Percentiles rank a stretch among this genome's conserved stretches.
These are phyloP conservation scores for Aphanomyces astaci DNA, from an alignment of 352 stramenopile species.

Conservation along the genomic window DNA sequence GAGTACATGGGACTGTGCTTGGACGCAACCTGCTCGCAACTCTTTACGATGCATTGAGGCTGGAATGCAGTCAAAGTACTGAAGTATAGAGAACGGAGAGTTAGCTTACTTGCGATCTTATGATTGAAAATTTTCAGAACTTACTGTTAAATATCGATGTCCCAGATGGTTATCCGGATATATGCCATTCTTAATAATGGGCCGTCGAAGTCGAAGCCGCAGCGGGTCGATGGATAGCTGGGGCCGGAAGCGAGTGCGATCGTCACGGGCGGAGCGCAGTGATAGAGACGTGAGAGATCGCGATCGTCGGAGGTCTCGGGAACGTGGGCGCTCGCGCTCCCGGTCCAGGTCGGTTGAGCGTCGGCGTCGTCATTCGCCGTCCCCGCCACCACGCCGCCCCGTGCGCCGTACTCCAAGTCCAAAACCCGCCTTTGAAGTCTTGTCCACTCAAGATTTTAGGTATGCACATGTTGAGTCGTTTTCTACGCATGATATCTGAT, in stretches of 20 bases:
- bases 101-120: too few species aligned
- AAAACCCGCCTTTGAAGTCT: constrained; percentile 1
- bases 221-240: constrained; percentile 62
- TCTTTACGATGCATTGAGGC: background rate
- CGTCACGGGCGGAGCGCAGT: constrained; percentile 18
- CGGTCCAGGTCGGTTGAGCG: constrained; percentile 2
- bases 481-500: too few species aligned
- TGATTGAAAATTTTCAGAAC: too few species aligned
- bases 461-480: too few species aligned
- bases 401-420: constrained; percentile 23
- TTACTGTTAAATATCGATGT: too few species aligned
- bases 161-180: constrained; percentile 12
- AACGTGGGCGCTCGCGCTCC: constrained; percentile 21
- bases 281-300: constrained; percentile 29
- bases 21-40: too few species aligned
- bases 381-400: background rate
- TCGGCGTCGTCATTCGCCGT: background rate
- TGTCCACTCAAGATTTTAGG: constrained; percentile 19
- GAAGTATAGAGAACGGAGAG: too few species aligned
- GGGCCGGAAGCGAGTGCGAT: constrained; percentile 32
- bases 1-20: too few species aligned
- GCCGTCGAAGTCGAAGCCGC: constrained; percentile 28
- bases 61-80: background rate
- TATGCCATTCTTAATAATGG: background rate
- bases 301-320: constrained; percentile 25